Percentiles rank a stretch among this genome's conserved stretches.
These are phyloP conservation scores for Triglochin maritima DNA, from an alignment of 106 monocot genomes.

Conservation along the genomic window DNA sequence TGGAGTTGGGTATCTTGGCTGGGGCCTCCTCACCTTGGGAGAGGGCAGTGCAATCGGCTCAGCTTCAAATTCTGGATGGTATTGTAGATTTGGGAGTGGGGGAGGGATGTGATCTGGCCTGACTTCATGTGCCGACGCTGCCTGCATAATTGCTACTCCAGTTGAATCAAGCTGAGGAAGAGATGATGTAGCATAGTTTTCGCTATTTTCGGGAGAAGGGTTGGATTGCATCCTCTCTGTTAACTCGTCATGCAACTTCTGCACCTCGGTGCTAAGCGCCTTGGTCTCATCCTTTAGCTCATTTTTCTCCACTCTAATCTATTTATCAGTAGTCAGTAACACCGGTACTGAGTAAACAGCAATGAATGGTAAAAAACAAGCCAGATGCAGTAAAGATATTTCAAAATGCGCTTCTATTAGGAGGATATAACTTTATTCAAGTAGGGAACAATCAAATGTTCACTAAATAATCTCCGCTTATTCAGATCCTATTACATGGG, in stretches of 20 bases:
- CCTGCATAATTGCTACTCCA: conserved; percentile 6
- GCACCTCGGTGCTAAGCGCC: conserved; percentile 36
- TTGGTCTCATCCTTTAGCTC: conserved; percentile 64
- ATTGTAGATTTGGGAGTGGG: conserved; percentile 24
- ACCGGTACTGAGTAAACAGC: too few relatives aligned
- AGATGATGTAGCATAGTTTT: conserved; percentile 5
- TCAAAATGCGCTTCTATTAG: background rate
- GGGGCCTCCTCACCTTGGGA: conserved; percentile 32
- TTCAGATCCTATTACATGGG: too few relatives aligned
- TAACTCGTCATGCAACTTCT: conserved; percentile 43
- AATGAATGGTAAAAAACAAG: background rate
- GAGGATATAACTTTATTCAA: too few relatives aligned
- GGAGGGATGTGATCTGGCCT: conserved; percentile 20
- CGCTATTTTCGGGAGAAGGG: conserved; percentile 8
- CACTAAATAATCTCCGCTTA: too few relatives aligned
- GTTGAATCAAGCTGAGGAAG: conserved; percentile 5
- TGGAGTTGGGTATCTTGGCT: conserved; percentile 41
- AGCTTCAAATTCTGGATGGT: conserved; percentile 1
- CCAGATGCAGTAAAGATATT: background rate
- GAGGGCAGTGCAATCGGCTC: background rate
- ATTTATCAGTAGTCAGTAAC: background rate
- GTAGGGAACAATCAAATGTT: too few relatives aligned
- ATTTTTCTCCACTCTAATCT: conserved; percentile 65
- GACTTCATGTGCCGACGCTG: conserved; percentile 8
- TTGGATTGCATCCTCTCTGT: conserved; percentile 17